Conservation (phyloP, 2,329 filamentous ascomycete species). For the Achaetomium macrosporum region DNA sequence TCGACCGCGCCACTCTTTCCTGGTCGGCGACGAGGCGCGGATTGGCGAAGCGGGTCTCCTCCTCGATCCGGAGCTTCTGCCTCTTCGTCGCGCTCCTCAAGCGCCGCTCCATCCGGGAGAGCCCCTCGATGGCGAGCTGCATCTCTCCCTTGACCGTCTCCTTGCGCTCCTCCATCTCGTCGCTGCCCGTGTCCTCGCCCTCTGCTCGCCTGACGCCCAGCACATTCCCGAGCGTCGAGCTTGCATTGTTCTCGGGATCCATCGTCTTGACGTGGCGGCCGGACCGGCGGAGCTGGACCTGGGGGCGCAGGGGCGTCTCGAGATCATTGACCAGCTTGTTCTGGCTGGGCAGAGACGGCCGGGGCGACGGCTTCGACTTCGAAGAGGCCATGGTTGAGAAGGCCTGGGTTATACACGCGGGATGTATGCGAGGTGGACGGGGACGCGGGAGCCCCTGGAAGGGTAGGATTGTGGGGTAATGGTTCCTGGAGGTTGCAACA, state of each 20-base stretch:
- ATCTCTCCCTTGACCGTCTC: slow-evolving; percentile 27
- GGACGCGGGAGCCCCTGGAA: background rate
- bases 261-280: slow-evolving; percentile 14
- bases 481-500: background rate
- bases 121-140: slow-evolving; percentile 37
- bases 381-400: slow-evolving; percentile 6
- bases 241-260: background rate
- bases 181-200: background rate
- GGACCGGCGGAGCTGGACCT: slow-evolving; percentile 21
- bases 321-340: background rate
- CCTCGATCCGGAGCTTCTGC: slow-evolving; percentile 42
- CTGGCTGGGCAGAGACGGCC: background rate
- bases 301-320: slow-evolving; percentile 7
- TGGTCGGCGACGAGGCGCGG: background rate
- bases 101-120: slow-evolving; percentile 45
- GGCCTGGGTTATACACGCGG: background rate
- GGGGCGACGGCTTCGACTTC: background rate
- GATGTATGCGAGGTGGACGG: background rate
- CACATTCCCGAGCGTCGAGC: slow-evolving; percentile 15
- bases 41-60: slow-evolving; percentile 33
- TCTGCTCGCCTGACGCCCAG: slow-evolving; percentile 9
- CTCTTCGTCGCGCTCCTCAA: slow-evolving; percentile 39
- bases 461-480: background rate
- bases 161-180: slow-evolving; percentile 8
- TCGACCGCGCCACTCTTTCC: background rate